These are phyloP conservation scores for Macadamia integrifolia DNA, from an alignment of 164 flowering plant genomes.

Conservation along the genomic window DNA sequence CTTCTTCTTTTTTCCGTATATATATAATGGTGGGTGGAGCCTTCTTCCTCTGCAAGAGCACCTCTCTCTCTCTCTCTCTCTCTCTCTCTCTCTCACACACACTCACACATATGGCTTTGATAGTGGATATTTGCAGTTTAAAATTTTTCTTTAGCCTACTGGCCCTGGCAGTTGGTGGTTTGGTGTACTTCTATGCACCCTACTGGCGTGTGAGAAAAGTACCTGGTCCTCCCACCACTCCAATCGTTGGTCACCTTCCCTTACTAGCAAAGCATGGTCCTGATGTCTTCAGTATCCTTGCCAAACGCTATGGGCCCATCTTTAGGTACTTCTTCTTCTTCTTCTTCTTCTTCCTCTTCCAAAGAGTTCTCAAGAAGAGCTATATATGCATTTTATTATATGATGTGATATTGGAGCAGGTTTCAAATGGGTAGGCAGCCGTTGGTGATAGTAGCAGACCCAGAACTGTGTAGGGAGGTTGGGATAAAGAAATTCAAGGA, in stretches of 20 bases:
- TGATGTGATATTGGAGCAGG: constrained; percentile 28
- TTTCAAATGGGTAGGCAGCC: constrained; percentile 98
- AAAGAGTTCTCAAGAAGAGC: not conserved
- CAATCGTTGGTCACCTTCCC: constrained; percentile 84
- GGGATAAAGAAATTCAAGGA: constrained; percentile 92
- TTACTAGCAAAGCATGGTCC: constrained; percentile 86
- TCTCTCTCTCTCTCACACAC: constrained; percentile 4
- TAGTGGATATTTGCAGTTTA: constrained; percentile 1
- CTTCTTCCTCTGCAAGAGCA: no score
- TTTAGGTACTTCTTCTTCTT: constrained; percentile 46
- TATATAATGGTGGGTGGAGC: no score
- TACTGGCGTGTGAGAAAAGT: constrained; percentile 80
- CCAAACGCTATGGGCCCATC: constrained; percentile 77
- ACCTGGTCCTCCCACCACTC: constrained; percentile 79
- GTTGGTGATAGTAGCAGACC: constrained; percentile 74
- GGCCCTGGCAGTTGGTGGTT: constrained; percentile 28
- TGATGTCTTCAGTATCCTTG: constrained; percentile 70
- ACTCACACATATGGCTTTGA: constrained; percentile 10
- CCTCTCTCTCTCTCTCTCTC: not conserved
- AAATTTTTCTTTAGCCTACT: constrained; percentile 29
- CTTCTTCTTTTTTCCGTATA: no score
- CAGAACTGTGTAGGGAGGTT: constrained; percentile 83
- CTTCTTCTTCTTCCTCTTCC: not conserved
- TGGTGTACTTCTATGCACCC: constrained; percentile 64
- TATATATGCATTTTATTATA: no score